Evolutionary conservation across 1,284 basidiomycete species (phyloP), one percentile per base, ranked within the genome.

Genomic region (Kwoniella shivajii): DNA sequence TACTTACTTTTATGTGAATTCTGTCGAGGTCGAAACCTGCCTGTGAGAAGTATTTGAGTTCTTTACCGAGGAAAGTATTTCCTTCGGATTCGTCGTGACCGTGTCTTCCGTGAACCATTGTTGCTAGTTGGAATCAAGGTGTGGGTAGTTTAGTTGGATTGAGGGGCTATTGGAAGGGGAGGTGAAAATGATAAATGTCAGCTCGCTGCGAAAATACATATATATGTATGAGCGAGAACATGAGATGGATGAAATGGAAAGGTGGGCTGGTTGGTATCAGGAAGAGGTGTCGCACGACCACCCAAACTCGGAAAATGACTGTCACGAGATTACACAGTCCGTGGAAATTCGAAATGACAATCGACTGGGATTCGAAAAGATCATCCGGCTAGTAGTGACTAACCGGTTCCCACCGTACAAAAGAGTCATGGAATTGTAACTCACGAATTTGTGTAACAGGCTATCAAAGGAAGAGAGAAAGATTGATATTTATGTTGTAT

Each of bases 11-110:
- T 72, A 78, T 78, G 71, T 78, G 78, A 56, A 79, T 77, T 53
- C 76, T 66, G 64, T 79, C 76, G 57, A 99, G 96, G 82, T 99
- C 96, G 81, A 99, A 99, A 65, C 95, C 95, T 61, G 96, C 95
- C 80, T 97, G 89, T 51, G 96, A 99, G 85, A 98, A 97, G 82
- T 96, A 92, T 79, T 93, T 89, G 73, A 99, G 85, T 76, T 97
- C 92, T 68, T 86, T 87, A 66, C 91, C 92, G 71, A 95, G 87
- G 73, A 93, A 73, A 63, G 69, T 63, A 65, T 76, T 75, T 59
- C 58, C 50, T 56, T 72, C 68, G 57, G 66, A 64, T 56, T 73
- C 68, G 57, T 72, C 61, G 63, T 73, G 66, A 56, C 67, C 66
- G 56, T 68, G 67, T 54, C 39, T 46, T 41, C 49, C 53, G 47